A percentile compares a stretch with the other conserved stretches of the same genome.
Evolutionary conservation across 805 yeast species (phyloP).

Genomic region (Lachancea dasiensis): DNA sequence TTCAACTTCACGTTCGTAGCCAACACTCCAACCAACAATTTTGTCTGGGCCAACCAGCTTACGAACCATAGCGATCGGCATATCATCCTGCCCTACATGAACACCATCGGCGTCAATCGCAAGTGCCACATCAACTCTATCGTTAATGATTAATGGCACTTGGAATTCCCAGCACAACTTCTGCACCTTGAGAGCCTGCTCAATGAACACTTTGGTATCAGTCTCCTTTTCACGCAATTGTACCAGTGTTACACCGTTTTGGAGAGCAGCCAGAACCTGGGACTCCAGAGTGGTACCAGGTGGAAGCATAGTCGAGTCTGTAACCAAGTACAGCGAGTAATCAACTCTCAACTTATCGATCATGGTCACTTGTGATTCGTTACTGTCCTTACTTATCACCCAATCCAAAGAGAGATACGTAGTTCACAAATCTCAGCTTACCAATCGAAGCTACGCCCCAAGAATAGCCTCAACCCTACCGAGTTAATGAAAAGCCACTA

Average conservation of each 20-base stretch:
- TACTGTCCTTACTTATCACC: not conserved
- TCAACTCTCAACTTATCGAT: conserved; percentile 24
- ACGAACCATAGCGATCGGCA: conserved; percentile 52
- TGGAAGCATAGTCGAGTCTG: conserved; percentile 74
- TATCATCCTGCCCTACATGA: conserved; percentile 90
- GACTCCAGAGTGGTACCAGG: conserved; percentile 45
- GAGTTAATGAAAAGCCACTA: too few species aligned
- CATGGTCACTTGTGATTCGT: conserved; percentile 10
- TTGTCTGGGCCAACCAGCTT: conserved; percentile 63
- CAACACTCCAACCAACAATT: conserved; percentile 74
- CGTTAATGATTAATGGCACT: conserved; percentile 80
- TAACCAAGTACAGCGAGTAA: conserved; percentile 68
- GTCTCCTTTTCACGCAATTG: conserved; percentile 77
- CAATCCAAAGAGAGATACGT: not conserved
- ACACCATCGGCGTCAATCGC: conserved; percentile 89
- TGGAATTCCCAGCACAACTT: conserved; percentile 50
- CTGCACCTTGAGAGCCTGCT: conserved; percentile 55
- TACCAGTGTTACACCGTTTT: conserved; percentile 71
- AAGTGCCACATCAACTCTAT: conserved; percentile 80
- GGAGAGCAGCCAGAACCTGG: conserved; percentile 59
- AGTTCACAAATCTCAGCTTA: too few species aligned
- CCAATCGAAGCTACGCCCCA: too few species aligned
- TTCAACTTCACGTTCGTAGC: conserved; percentile 46
- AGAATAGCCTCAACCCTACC: too few species aligned
- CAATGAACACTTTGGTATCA: conserved; percentile 62